phyloP scores from a whole-genome alignment of 805 yeast species.

The Lachancea quebecensis region DNA sequence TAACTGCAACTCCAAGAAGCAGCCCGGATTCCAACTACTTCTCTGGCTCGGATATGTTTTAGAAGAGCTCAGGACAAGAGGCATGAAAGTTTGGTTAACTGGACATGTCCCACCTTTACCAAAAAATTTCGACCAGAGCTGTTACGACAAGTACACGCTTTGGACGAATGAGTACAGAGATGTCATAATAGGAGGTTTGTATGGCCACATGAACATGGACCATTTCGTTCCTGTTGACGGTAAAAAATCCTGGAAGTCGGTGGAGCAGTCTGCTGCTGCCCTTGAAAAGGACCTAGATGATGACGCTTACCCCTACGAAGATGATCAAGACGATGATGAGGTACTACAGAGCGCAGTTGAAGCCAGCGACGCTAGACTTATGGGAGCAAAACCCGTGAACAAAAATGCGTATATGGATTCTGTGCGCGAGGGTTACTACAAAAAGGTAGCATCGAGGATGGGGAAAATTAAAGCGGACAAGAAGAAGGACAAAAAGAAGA shows the following conservation, averaged over 20 bases:
- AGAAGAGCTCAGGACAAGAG: conserved; percentile 62
- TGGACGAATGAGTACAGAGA: conserved; percentile 84
- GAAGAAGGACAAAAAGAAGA: conserved; percentile 16
- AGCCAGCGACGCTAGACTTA: conserved; percentile 32
- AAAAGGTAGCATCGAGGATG: conserved; percentile 36
- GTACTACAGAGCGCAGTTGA: conserved; percentile 30
- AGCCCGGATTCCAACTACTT: conserved; percentile 74
- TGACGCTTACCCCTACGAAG: conserved; percentile 10
- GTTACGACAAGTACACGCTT: conserved; percentile 67
- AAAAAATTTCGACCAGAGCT: conserved; percentile 66
- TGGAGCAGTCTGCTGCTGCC: conserved; percentile 11
- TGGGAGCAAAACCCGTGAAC: conserved; percentile 62
- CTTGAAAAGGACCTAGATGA: conserved; percentile 11
- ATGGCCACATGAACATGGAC: conserved; percentile 87
- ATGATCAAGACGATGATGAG: conserved; percentile 18
- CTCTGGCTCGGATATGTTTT: conserved; percentile 73
- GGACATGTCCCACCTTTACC: conserved; percentile 88
- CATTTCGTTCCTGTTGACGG: conserved; percentile 77
- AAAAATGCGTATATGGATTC: conserved; percentile 58
- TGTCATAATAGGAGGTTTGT: conserved; percentile 73
- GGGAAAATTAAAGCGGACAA: conserved; percentile 8
- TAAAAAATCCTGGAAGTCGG: conserved; percentile 51
- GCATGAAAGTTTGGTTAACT: conserved; percentile 78
- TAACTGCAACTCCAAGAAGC: conserved; percentile 60
- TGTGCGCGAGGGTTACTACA: conserved; percentile 48